phyloP scores from a whole-genome alignment of 148 eudicot genomes.

The Camellia japonica region DNA sequence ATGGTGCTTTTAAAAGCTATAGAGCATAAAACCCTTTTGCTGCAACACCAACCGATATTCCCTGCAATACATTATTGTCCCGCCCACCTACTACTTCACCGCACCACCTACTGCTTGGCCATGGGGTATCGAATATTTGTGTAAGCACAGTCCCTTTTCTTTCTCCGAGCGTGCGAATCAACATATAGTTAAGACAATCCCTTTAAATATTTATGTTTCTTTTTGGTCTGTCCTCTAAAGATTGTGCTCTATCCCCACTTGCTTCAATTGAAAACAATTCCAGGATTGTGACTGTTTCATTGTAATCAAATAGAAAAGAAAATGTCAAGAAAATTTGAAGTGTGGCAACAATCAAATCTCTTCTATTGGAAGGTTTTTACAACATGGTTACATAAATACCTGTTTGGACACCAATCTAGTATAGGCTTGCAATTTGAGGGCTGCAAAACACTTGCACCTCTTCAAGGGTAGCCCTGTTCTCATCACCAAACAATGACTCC shows the following conservation, averaged over 20 bases:
- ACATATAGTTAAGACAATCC: not conserved
- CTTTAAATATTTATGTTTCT: slow-evolving; percentile 10
- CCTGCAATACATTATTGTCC: slow-evolving; percentile 25
- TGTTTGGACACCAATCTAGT: slow-evolving; percentile 25
- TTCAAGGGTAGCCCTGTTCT: slow-evolving; percentile 45
- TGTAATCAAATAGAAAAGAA: not conserved
- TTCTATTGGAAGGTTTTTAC: not conserved
- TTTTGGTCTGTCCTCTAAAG: slow-evolving; percentile 15
- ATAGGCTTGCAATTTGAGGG: slow-evolving; percentile 77
- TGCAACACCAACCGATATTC: slow-evolving; percentile 28
- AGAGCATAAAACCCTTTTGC: slow-evolving; percentile 18
- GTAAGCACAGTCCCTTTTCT: slow-evolving; percentile 8
- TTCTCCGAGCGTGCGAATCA: slow-evolving; percentile 3
- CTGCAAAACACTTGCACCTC: slow-evolving; percentile 84
- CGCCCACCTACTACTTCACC: slow-evolving; percentile 16
- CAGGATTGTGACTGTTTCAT: slow-evolving; percentile 1
- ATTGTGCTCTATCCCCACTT: slow-evolving; percentile 20
- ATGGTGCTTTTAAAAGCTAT: slow-evolving; percentile 35
- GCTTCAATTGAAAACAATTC: not conserved
- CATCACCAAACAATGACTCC: slow-evolving; percentile 80
- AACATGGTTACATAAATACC: not conserved
- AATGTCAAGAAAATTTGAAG: too few species aligned
- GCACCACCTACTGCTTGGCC: slow-evolving; percentile 27
- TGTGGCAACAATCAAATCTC: not conserved
- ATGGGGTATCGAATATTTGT: slow-evolving; percentile 34